These are phyloP conservation scores for Moesziomyces parantarcticus DNA, from an alignment of 1,284 basidiomycete genomes.

Conservation along the genomic window DNA sequence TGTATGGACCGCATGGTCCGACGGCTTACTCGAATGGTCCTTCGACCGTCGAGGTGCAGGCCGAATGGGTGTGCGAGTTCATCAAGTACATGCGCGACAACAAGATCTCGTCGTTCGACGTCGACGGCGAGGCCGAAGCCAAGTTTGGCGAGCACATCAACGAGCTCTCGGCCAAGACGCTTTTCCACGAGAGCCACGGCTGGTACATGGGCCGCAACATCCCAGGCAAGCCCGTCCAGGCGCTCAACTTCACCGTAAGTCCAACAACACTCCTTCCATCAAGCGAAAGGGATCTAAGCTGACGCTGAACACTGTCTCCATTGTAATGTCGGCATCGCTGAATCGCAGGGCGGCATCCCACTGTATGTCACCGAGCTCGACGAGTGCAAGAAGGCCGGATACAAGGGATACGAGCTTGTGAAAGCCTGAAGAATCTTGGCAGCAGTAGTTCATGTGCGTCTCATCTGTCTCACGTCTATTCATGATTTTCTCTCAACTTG, in stretches of 20 bases:
- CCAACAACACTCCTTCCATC: too few species aligned
- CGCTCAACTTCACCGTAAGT: conserved; percentile 43
- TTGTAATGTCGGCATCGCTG: background rate
- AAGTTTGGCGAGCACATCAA: conserved; percentile 49
- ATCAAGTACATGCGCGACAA: conserved; percentile 50
- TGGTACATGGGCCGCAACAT: conserved; percentile 56
- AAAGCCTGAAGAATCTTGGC: conserved; percentile 7
- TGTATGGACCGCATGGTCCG: conserved; percentile 54
- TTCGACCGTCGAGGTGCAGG: conserved; percentile 49
- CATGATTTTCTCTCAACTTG: too few species aligned
- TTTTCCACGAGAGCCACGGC: conserved; percentile 52
- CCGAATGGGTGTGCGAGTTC: conserved; percentile 45
- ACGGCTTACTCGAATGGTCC: conserved; percentile 51
- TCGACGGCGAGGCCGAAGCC: conserved; percentile 40
- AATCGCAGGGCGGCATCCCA: conserved; percentile 43
- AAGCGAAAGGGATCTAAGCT: too few species aligned
- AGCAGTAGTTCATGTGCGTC: too few species aligned
- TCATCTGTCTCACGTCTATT: background rate
- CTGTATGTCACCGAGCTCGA: conserved; percentile 46
- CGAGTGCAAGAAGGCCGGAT: conserved; percentile 32
- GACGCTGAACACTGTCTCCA: background rate
- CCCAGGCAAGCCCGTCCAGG: conserved; percentile 45
- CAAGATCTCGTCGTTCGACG: conserved; percentile 43
- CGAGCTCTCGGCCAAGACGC: conserved; percentile 48
- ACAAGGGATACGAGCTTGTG: conserved; percentile 38